Evolutionary conservation across 176 grass and related monocot genomes (phyloP).

Genomic region (Oryza brachyantha): DNA sequence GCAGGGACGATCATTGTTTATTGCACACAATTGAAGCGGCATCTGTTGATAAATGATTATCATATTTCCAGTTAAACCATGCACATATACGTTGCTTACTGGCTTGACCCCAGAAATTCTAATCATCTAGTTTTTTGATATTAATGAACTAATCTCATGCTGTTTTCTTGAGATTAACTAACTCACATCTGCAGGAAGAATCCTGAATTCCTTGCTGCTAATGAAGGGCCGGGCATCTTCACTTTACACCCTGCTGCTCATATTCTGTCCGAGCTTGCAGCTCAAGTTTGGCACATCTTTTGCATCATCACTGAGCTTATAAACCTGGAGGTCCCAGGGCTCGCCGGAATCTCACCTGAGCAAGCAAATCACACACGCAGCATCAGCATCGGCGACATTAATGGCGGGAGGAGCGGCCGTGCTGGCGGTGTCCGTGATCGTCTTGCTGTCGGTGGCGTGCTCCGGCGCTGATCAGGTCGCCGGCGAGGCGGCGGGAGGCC

Average conservation of each 20-base stretch:
- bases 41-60: too few relatives aligned
- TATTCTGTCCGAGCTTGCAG: slow-evolving; percentile 40
- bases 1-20: background rate
- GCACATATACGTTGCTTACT: too few relatives aligned
- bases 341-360: slow-evolving; percentile 36
- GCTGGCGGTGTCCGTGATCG: background rate
- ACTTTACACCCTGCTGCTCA: slow-evolving; percentile 42
- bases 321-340: slow-evolving; percentile 21
- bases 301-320: slow-evolving; percentile 19
- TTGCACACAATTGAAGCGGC: too few relatives aligned
- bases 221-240: slow-evolving; percentile 30
- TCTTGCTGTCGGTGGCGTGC: background rate
- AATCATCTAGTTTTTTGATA: too few relatives aligned
- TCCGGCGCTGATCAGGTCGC: background rate
- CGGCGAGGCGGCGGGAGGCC: slow-evolving; percentile 6
- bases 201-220: slow-evolving; percentile 24
- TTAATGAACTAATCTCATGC: too few relatives aligned
- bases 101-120: too few relatives aligned
- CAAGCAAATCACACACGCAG: slow-evolving; percentile 33
- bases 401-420: slow-evolving; percentile 30
- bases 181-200: slow-evolving; percentile 5
- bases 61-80: too few relatives aligned
- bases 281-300: slow-evolving; percentile 51
- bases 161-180: background rate
- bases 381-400: background rate